Conservation (phyloP, 2,329 filamentous ascomycete genomes). For the Fusarium succisae region DNA sequence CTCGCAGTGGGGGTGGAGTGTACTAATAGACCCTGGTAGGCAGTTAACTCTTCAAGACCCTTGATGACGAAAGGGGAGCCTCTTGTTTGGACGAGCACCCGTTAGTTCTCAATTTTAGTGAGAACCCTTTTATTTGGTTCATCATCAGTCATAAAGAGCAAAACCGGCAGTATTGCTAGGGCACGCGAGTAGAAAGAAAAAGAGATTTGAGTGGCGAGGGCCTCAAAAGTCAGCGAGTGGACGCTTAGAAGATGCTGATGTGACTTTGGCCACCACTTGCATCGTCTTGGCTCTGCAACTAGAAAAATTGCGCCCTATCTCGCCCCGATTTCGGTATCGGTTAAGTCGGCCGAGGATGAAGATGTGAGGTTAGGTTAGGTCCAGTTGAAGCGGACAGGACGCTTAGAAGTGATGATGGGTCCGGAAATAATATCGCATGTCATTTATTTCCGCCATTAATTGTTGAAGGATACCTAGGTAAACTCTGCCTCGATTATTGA, state of each 20-base stretch:
- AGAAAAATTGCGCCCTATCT: conserved; percentile 7
- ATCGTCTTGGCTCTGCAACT: conserved; percentile 34
- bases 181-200: conserved; percentile 9
- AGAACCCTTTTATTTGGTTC: background rate
- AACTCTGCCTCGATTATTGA: background rate
- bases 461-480: background rate
- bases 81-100: background rate
- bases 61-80: conserved; percentile 18
- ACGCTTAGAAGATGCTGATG: conserved; percentile 14
- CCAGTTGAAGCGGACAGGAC: background rate
- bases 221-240: conserved; percentile 23
- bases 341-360: conserved; percentile 8
- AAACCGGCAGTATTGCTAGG: background rate
- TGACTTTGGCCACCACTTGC: conserved; percentile 27
- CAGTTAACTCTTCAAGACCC: background rate
- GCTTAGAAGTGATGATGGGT: background rate
- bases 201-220: conserved; percentile 27
- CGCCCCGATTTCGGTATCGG: conserved; percentile 31
- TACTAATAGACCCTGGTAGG: background rate
- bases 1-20: conserved; percentile 26
- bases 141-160: conserved; percentile 9
- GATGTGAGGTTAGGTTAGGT: background rate
- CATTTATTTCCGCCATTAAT: background rate
- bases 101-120: background rate
- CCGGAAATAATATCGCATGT: background rate